Evolutionary conservation across 2,329 filamentous ascomycete genomes (phyloP).

Genomic region (Celoporthe dispersa): DNA sequence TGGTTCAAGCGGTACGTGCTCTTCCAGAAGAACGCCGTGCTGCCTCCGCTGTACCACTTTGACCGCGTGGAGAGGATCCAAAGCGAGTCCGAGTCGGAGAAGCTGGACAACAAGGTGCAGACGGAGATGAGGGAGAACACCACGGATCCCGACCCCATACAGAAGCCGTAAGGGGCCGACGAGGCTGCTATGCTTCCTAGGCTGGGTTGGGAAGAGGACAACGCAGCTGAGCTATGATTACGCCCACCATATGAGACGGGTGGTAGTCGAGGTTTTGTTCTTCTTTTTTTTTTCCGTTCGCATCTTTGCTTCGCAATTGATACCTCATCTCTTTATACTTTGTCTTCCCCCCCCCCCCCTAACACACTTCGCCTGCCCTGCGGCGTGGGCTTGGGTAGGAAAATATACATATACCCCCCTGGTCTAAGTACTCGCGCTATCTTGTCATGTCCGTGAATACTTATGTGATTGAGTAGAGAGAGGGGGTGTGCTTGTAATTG

Average conservation of each 20-base stretch:
- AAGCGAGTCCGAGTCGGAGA: conserved; percentile 20
- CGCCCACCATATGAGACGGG: not conserved
- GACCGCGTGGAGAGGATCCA: conserved; percentile 30
- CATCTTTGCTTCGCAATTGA: not conserved
- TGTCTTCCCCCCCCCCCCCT: not conserved
- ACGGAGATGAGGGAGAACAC: not conserved
- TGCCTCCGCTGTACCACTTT: conserved; percentile 50
- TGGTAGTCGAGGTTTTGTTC: too few relatives aligned
- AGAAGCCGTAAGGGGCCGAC: not conserved
- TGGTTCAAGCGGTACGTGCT: conserved; percentile 63
- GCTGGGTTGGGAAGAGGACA: not conserved
- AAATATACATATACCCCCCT: not conserved
- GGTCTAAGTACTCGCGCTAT: not conserved
- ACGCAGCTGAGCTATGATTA: not conserved
- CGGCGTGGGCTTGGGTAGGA: not conserved
- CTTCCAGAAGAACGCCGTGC: conserved; percentile 46
- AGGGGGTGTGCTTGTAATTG: not conserved
- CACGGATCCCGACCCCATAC: not conserved
- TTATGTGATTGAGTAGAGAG: not conserved
- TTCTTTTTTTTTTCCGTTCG: not conserved
- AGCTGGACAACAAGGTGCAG: conserved; percentile 12
- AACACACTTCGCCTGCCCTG: not conserved
- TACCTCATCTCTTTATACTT: conserved; percentile 4
- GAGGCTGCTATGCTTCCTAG: not conserved
- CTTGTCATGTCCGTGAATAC: not conserved